These are phyloP conservation scores for Colletotrichum godetiae DNA, from an alignment of 2,329 filamentous ascomycete species.

Conservation along the genomic window DNA sequence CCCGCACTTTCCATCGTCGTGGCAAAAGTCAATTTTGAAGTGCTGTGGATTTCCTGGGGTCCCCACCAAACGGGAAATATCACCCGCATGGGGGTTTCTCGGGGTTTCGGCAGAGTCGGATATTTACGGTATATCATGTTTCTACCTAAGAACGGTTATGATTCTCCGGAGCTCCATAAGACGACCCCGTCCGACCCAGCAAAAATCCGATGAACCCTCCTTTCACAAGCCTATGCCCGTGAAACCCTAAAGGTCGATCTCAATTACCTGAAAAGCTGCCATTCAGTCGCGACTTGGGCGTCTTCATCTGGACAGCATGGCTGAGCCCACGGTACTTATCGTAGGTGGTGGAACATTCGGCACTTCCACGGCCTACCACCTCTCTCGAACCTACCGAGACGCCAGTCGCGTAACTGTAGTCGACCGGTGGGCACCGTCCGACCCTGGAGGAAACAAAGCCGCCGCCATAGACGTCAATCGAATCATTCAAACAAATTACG, in stretches of 20 bases:
- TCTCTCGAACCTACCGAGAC: conserved; percentile 39
- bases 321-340: conserved; percentile 47
- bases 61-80: neutral
- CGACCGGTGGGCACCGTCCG: conserved; percentile 14
- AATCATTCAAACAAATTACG: conserved; percentile 50
- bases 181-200: neutral
- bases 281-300: neutral
- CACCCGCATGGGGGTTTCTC: neutral
- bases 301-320: neutral
- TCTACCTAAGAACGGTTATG: no score
- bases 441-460: conserved; percentile 30
- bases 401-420: conserved; percentile 30
- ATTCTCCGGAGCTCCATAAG: no score
- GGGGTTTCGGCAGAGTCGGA: neutral
- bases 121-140: neutral
- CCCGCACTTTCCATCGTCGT: neutral
- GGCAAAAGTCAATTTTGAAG: neutral
- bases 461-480: conserved; percentile 49
- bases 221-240: neutral
- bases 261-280: neutral
- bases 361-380: conserved; percentile 60
- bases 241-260: neutral
- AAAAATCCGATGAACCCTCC: neutral
- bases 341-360: conserved; percentile 63
- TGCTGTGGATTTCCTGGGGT: neutral